phyloP scores from a whole-genome alignment of 441 rosid genomes.

The Jatropha multifida region DNA sequence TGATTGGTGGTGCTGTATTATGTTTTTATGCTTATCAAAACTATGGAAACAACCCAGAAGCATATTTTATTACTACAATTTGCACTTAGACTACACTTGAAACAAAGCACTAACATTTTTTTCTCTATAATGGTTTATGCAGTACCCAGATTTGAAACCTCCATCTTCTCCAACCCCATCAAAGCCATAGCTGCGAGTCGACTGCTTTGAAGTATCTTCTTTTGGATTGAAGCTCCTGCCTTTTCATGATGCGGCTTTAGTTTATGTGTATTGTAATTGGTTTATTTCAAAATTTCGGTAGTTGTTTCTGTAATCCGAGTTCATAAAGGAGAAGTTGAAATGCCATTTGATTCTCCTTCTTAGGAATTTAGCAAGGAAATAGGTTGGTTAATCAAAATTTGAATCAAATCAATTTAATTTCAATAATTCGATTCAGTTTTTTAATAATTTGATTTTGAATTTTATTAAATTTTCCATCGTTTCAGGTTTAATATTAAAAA shows the following conservation, averaged over 20 bases:
- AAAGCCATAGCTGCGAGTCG: conserved; percentile 32
- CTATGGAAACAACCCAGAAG: not conserved
- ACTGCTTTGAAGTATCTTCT: not conserved
- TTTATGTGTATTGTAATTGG: not conserved
- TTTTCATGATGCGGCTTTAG: not conserved
- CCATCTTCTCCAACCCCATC: conserved; percentile 59
- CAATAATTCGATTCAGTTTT: too few species aligned
- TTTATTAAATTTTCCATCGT: not conserved
- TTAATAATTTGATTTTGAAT: too few species aligned
- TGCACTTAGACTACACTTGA: not conserved
- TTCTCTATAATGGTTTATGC: conserved; percentile 9
- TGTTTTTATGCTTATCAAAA: not conserved
- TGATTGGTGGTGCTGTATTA: not conserved
- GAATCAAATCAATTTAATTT: too few species aligned
- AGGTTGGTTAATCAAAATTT: too few species aligned
- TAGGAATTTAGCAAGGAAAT: not conserved
- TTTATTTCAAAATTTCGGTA: not conserved
- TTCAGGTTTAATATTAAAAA: too few species aligned
- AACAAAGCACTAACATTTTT: not conserved
- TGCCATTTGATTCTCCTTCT: not conserved
- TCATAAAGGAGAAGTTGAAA: not conserved
- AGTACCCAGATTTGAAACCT: conserved; percentile 59
- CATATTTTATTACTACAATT: conserved; percentile 8
- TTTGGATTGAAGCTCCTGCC: not conserved
- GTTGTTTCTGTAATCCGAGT: not conserved